Evolutionary conservation across 2,329 filamentous ascomycete species (phyloP).

Genomic region (Pseudocercospora fuligena): DNA sequence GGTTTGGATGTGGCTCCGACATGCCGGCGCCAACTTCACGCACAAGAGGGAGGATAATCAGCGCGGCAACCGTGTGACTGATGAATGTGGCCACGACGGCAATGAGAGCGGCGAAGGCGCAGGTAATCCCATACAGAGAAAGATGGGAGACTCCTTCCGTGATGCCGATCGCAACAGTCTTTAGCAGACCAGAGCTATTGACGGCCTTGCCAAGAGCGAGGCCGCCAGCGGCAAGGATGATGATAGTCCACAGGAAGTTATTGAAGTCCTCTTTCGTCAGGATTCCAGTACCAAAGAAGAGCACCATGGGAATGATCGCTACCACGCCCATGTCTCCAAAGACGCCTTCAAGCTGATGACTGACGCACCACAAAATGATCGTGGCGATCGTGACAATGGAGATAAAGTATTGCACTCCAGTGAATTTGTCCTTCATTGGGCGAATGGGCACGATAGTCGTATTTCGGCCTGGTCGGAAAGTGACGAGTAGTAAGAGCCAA

Average conservation of each 20-base stretch:
- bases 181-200: slow-evolving; percentile 86
- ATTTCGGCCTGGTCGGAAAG: slow-evolving; percentile 82
- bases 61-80: slow-evolving; percentile 91
- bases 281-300: slow-evolving; percentile 96
- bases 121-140: slow-evolving; percentile 81
- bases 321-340: slow-evolving; percentile 99
- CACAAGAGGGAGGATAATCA: slow-evolving; percentile 93
- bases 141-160: slow-evolving; percentile 74
- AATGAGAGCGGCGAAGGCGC: slow-evolving; percentile 84
- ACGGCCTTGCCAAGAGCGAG: slow-evolving; percentile 92
- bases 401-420: slow-evolving; percentile 91
- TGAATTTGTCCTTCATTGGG: slow-evolving; percentile 85
- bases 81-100: slow-evolving; percentile 96
- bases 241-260: slow-evolving; percentile 99
- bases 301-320: slow-evolving; percentile 90
- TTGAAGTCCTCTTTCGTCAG: slow-evolving; percentile 99
- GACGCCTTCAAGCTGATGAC: slow-evolving; percentile 80
- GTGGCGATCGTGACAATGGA: slow-evolving; percentile 79
- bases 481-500: slow-evolving; percentile 82
- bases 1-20: slow-evolving; percentile 88
- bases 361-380: slow-evolving; percentile 89
- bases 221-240: slow-evolving; percentile 94
- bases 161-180: slow-evolving; percentile 82
- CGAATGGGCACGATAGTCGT: slow-evolving; percentile 92
- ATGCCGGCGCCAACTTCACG: slow-evolving; percentile 82